Evolutionary conservation across 2,329 filamentous ascomycete genomes (phyloP).

Genomic region (Verticillium dahliae): DNA sequence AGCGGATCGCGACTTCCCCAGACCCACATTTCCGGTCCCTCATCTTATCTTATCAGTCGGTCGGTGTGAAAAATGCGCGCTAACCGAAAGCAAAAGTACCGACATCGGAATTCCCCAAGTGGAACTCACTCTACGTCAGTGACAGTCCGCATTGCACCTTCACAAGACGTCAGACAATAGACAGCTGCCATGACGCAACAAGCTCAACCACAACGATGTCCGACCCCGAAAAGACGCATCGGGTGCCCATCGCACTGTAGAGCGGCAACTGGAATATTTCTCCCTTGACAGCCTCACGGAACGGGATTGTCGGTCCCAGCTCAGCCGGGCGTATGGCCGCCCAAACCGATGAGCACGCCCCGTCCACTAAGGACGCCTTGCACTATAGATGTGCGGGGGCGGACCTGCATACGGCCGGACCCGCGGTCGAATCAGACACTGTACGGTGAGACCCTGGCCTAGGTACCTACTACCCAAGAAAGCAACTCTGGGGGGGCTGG

Average conservation of each 20-base stretch:
- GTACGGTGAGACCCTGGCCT: not conserved
- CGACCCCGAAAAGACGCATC: too few relatives aligned
- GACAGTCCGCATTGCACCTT: not conserved
- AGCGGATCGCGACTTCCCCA: not conserved
- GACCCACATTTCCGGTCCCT: not conserved
- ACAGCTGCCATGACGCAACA: not conserved
- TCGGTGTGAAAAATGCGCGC: not conserved
- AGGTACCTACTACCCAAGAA: not conserved
- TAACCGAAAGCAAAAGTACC: not conserved
- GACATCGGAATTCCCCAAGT: not conserved
- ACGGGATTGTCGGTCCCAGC: not conserved
- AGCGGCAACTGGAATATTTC: not conserved
- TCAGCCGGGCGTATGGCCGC: not conserved
- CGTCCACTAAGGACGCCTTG: not conserved
- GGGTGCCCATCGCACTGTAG: too few relatives aligned
- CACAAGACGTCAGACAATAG: not conserved
- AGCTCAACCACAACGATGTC: not conserved
- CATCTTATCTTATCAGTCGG: not conserved
- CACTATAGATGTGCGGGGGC: not conserved
- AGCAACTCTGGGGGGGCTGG: too few relatives aligned
- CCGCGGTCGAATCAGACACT: slow-evolving; percentile 1
- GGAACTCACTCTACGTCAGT: not conserved
- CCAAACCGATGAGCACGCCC: too few relatives aligned
- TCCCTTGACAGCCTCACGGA: not conserved
- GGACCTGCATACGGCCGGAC: not conserved